Evolutionary conservation across 495 filamentous ascomycete species (phyloP).

Genomic region (Ascodesmis nigricans): DNA sequence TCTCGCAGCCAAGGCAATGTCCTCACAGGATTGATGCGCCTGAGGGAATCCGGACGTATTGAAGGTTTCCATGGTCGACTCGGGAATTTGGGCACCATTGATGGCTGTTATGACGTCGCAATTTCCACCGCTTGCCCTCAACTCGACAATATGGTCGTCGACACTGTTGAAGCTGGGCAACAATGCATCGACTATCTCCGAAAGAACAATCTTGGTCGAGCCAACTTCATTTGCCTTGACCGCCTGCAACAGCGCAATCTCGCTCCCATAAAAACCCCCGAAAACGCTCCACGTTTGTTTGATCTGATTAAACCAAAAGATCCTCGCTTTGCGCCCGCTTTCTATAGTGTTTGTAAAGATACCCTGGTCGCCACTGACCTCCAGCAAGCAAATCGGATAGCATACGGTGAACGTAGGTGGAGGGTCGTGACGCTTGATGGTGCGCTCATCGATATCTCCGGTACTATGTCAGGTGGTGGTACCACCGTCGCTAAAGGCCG

Average conservation of each 20-base stretch:
- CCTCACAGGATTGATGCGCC: slow-evolving; percentile 68
- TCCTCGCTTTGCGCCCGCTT: slow-evolving; percentile 68
- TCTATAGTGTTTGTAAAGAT: slow-evolving; percentile 81
- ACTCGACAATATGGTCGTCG: slow-evolving; percentile 87
- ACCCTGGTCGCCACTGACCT: slow-evolving; percentile 85
- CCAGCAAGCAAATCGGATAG: slow-evolving; percentile 83
- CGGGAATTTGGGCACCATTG: slow-evolving; percentile 87
- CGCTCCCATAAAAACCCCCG: slow-evolving; percentile 60
- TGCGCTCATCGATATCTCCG: slow-evolving; percentile 87
- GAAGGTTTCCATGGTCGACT: slow-evolving; percentile 91
- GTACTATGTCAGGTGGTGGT: slow-evolving; percentile 96
- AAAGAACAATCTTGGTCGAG: slow-evolving; percentile 92
- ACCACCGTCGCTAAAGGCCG: slow-evolving; percentile 65
- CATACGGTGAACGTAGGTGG: slow-evolving; percentile 79
- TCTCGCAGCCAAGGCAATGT: slow-evolving; percentile 88
- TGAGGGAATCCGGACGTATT: slow-evolving; percentile 89
- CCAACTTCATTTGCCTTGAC: slow-evolving; percentile 88
- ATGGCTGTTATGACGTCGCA: slow-evolving; percentile 81
- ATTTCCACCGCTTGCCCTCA: slow-evolving; percentile 88
- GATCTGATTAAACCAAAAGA: slow-evolving; percentile 81
- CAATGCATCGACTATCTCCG: slow-evolving; percentile 94
- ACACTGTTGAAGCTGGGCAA: slow-evolving; percentile 81
- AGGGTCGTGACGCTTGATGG: slow-evolving; percentile 88
- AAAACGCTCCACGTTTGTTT: slow-evolving; percentile 77
- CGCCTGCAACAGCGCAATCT: slow-evolving; percentile 58